Evolutionary conservation across 2,329 filamentous ascomycete species (phyloP), one percentile per base, ranked within the genome.

Genomic region (Fusarium virguliforme): DNA sequence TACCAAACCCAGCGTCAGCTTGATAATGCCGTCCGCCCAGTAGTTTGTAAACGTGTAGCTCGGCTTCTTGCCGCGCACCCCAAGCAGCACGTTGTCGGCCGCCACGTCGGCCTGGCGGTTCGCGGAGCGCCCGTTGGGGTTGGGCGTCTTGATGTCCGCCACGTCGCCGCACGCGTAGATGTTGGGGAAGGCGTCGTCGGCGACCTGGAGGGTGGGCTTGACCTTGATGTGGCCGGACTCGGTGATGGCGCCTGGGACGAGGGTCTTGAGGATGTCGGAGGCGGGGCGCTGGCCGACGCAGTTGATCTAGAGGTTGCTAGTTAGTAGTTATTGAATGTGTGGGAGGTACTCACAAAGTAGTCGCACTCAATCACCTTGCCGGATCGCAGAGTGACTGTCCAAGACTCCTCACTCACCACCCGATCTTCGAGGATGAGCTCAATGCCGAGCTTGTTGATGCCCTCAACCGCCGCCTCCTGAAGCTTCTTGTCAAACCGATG

Each of bases 111-210:
- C 87, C 73, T 92, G 90, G 10, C 82, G 80, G 48, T 82, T 81
- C 0, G 87, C 88, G 0, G 88, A 84, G 9, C 89, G 83, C 0
- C 85, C 87, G 74, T 90, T 90, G 6, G 85, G 85, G 37, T 81
- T 78, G 0, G 81, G 81, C 1, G 83, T 82, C 10, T 77, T 66
- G 1, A 84, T 85, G 28, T 87, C 86, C 4, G 88, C 85, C 5
- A 92, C 87, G 68, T 92, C 90, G 18, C 90, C 90, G n/a, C 88
- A 85, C 1, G 86, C 87, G 71, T 89, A 92, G 3, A 92, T 82
- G 65, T 89, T 85, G 2, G 84, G 81, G 8, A 85, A 80, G 0
- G 68, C 64, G 2, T 82, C 78, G 70, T 88, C 85, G 8, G 78
- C 74, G 13, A 92, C 80, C 67, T 91, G 89, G 34, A 92, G 81